These are phyloP conservation scores for Camellia granthamiana DNA, from an alignment of 148 eudicot species.

Conservation along the genomic window DNA sequence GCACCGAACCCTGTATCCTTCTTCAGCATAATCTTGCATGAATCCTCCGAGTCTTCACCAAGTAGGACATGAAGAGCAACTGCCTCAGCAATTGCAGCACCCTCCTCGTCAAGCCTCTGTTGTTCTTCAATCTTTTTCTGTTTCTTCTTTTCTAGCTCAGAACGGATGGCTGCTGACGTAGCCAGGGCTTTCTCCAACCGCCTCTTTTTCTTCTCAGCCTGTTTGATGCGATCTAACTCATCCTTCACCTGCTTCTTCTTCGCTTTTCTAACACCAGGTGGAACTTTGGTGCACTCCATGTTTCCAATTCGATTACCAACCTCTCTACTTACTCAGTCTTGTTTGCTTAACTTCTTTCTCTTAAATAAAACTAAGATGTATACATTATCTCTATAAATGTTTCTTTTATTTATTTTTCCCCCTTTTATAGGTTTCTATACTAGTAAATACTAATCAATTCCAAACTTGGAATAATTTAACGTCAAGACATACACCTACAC, in stretches of 20 bases:
- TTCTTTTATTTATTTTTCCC: constrained; percentile 16
- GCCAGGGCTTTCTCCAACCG: constrained; percentile 96
- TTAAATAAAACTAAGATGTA: constrained; percentile 36
- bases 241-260: constrained; percentile 95
- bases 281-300: constrained; percentile 70
- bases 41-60: constrained; percentile 74
- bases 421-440: constrained; percentile 18
- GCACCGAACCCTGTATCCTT: constrained; percentile 46
- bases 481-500: constrained; percentile 51
- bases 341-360: constrained; percentile 22
- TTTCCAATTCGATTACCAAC: constrained; percentile 21
- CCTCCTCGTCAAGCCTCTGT: constrained; percentile 85
- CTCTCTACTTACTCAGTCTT: constrained; percentile 20
- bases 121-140: constrained; percentile 88
- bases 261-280: constrained; percentile 58
- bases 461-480: not conserved
- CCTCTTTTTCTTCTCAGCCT: constrained; percentile 93
- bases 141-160: constrained; percentile 91
- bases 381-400: constrained; percentile 30
- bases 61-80: constrained; percentile 91
- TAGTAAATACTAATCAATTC: constrained; percentile 15
- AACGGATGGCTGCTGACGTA: constrained; percentile 85
- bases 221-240: constrained; percentile 89
- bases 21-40: constrained; percentile 41
- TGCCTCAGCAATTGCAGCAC: constrained; percentile 97